Percentiles rank a stretch among this genome's conserved stretches.
Conservation (phyloP, 129 eudicot genomes). For the Cynara cardunculus region DNA sequence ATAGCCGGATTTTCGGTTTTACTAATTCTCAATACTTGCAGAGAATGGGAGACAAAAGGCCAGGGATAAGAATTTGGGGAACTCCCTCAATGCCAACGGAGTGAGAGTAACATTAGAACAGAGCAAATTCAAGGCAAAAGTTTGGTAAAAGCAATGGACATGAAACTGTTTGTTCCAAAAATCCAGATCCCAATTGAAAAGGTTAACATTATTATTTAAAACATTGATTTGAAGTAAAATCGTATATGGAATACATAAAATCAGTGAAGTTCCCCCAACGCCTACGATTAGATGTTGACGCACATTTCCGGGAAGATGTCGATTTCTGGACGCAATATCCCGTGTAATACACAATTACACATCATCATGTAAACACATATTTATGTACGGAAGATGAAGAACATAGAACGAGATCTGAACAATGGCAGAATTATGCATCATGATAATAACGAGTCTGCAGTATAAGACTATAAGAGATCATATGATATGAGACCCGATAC, state of each 20-base stretch:
- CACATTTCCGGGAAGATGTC: not conserved
- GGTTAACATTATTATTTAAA: not conserved
- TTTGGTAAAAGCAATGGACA: not conserved
- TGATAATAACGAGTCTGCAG: not conserved
- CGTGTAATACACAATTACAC: not conserved
- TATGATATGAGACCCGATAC: not conserved
- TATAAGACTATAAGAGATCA: no score
- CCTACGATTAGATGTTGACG: not conserved
- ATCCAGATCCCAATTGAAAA: conserved; percentile 5
- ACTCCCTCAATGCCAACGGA: not conserved
- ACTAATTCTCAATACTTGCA: not conserved
- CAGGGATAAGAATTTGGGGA: not conserved
- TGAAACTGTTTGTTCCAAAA: not conserved
- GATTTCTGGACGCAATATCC: not conserved
- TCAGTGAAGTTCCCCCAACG: not conserved
- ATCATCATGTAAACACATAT: not conserved
- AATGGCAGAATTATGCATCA: not conserved
- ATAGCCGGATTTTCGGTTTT: conserved; percentile 4
- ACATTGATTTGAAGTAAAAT: not conserved
- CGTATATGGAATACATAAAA: not conserved
- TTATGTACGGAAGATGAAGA: not conserved
- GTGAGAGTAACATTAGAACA: not conserved
- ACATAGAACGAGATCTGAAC: conserved; percentile 5
- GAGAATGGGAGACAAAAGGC: not conserved
- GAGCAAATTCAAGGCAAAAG: not conserved